Conservation (phyloP, 768 basidiomycete species). For the Trametes punicea region DNA sequence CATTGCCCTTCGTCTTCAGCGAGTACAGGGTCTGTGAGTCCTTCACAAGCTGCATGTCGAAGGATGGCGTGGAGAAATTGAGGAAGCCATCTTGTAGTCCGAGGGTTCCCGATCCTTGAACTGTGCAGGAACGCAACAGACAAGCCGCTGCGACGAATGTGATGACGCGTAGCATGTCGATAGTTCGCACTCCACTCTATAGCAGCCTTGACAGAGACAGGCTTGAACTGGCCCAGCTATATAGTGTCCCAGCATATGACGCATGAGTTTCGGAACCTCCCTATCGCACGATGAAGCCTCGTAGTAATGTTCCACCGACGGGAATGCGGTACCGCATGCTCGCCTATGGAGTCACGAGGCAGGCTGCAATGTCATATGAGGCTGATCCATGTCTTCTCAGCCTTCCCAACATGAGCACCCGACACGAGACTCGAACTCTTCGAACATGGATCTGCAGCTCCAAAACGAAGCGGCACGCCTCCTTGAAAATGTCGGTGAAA, state of each 20-base stretch:
- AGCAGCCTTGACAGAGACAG: no score
- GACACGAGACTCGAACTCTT: no score
- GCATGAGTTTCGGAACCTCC: neutral
- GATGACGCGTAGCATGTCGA: no score
- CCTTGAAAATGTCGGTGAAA: no score
- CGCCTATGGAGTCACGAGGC: neutral
- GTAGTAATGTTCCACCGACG: neutral
- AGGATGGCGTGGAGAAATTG: constrained; percentile 43
- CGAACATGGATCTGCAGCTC: no score
- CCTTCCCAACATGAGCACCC: no score
- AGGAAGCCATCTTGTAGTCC: constrained; percentile 47
- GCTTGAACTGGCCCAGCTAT: neutral
- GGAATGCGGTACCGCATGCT: neutral
- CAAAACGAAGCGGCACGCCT: no score
- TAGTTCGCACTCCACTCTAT: no score
- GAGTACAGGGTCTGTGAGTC: constrained; percentile 57
- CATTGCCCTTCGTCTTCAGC: constrained; percentile 35
- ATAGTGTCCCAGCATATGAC: neutral
- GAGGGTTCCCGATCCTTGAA: constrained; percentile 33
- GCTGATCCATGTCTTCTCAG: no score
- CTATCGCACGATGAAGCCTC: neutral
- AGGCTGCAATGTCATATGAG: no score
- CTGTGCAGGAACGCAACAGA: neutral
- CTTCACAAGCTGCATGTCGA: constrained; percentile 47
- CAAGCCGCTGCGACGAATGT: no score